phyloP scores from a whole-genome alignment of 345 rosid species.

The Linum tenue region DNA sequence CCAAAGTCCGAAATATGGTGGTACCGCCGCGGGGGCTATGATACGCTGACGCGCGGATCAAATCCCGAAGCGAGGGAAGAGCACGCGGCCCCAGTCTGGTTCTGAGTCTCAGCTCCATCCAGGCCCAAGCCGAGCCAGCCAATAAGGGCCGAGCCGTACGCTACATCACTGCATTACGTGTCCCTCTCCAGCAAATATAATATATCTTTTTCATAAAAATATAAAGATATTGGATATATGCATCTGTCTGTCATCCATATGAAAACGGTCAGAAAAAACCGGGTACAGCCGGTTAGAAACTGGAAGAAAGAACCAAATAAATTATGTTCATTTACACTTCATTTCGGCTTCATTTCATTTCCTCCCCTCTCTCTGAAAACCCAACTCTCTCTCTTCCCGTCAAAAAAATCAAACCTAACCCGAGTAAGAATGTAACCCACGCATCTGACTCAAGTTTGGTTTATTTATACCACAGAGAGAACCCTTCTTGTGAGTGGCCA shows the following conservation, averaged over 20 bases:
- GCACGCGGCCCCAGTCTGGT: no score
- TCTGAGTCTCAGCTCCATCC: neutral
- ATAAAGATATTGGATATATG: neutral
- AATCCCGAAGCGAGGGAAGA: neutral
- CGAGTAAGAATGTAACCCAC: constrained; percentile 1
- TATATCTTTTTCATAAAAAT: no score
- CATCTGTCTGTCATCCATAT: neutral
- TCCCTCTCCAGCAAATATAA: no score
- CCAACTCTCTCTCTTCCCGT: no score
- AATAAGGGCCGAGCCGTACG: neutral
- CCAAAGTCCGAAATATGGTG: no score
- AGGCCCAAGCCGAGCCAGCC: neutral
- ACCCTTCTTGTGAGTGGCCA: neutral
- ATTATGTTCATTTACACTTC: neutral
- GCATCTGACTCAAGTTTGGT: neutral
- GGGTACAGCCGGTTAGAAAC: neutral
- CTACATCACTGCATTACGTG: neutral
- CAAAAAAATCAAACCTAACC: neutral
- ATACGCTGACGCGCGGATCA: neutral
- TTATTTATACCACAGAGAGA: neutral
- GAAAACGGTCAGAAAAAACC: neutral
- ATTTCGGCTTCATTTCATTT: constrained; percentile 5
- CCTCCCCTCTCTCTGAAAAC: neutral
- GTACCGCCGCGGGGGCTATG: neutral
- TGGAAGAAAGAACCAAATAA: neutral